Evolutionary conservation across 768 basidiomycete species (phyloP).

Genomic region (Hericium rajendrae): DNA sequence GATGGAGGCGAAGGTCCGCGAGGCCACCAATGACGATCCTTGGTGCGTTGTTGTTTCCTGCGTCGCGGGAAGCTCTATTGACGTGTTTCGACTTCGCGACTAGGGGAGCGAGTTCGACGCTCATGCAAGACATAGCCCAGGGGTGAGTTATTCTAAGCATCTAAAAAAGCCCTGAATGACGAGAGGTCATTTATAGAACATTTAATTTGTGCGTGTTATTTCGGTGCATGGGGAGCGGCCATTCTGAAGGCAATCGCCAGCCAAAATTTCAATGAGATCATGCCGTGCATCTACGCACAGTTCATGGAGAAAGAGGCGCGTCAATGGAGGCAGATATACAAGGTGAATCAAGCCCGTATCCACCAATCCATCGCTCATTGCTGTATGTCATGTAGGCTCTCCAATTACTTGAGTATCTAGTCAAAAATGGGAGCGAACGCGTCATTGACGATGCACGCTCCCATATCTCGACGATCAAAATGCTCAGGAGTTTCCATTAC

Average conservation of each 20-base stretch:
- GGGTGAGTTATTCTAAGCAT: constrained; percentile 45
- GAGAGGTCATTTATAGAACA: constrained; percentile 47
- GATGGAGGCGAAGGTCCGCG: background rate
- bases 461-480: constrained; percentile 92
- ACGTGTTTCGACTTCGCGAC: constrained; percentile 1
- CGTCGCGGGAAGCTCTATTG: background rate
- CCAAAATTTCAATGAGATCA: constrained; percentile 98
- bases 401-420: constrained; percentile 88
- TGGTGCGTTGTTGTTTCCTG: constrained; percentile 52
- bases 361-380: background rate
- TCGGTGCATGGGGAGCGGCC: background rate
- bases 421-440: constrained; percentile 95
- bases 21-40: constrained; percentile 51
- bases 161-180: no score
- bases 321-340: constrained; percentile 99
- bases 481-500: constrained; percentile 96
- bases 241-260: constrained; percentile 28
- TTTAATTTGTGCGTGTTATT: constrained; percentile 77
- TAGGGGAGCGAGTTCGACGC: constrained; percentile 94
- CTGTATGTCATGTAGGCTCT: constrained; percentile 46
- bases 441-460: constrained; percentile 96
- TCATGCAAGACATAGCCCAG: constrained; percentile 98
- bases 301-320: constrained; percentile 98
- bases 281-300: constrained; percentile 90
- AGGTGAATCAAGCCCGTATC: constrained; percentile 36